Evolutionary conservation across 2,329 filamentous ascomycete species (phyloP).

Genomic region (Hymenoscyphus fraxineus): DNA sequence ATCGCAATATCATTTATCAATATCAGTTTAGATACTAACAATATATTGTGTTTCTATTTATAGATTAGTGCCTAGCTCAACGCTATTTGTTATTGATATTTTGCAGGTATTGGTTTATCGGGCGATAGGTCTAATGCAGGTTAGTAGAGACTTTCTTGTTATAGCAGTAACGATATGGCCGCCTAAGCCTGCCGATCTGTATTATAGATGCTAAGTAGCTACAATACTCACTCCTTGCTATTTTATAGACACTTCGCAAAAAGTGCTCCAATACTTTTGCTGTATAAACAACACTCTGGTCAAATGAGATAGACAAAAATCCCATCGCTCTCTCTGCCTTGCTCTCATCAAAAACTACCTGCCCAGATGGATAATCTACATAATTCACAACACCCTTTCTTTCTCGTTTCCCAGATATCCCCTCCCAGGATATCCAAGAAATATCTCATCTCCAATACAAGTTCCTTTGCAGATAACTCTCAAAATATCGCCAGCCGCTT

Average conservation of each 20-base stretch:
- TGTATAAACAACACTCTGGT: conserved; percentile 35
- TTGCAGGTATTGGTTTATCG: too few relatives aligned
- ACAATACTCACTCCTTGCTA: too few relatives aligned
- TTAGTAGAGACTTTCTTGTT: not conserved
- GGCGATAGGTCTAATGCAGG: too few relatives aligned
- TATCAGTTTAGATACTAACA: too few relatives aligned
- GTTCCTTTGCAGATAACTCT: conserved; percentile 37
- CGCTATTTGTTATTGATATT: too few relatives aligned
- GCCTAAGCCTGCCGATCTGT: not conserved
- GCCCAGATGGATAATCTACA: conserved; percentile 19
- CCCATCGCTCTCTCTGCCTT: conserved; percentile 32
- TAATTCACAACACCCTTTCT: conserved; percentile 21
- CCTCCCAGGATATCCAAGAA: conserved; percentile 38
- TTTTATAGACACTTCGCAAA: conserved; percentile 4
- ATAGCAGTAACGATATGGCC: not conserved
- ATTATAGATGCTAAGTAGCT: too few relatives aligned
- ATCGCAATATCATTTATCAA: too few relatives aligned
- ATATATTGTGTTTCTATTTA: too few relatives aligned
- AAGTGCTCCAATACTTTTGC: conserved; percentile 33
- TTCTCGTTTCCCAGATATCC: conserved; percentile 37
- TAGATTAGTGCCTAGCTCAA: too few relatives aligned
- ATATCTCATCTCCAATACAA: conserved; percentile 33
- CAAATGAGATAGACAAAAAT: conserved; percentile 28
- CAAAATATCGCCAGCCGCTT: conserved; percentile 43
- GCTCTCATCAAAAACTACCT: conserved; percentile 25